Base-by-base conservation (phyloP, 2,329 filamentous ascomycete species). In the Aspergillus puulaauensis region DNA sequence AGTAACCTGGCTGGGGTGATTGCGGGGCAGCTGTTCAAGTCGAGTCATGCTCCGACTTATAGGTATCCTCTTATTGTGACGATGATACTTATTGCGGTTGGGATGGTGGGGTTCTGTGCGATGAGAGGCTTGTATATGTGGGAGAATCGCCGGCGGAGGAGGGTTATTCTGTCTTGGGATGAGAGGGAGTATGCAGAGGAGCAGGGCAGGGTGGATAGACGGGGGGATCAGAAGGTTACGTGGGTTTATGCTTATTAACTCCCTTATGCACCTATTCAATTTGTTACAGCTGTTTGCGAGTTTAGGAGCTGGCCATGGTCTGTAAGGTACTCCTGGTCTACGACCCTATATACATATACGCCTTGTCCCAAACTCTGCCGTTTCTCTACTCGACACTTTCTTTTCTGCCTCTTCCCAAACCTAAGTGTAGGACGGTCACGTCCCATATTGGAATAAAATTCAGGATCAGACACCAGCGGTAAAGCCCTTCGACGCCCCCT, bases 1-100 rank as follows among this genome's bases (percentile, higher is more conserved):
- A 33, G 41, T 23, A 58, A 58, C 5, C 50, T 58, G 1, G 56
- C 56, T 17, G 50, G 56, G 3, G 56, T 58, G 6, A 58, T 58
- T 31, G 56, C 50, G 3, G 50, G 56, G 3, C 56, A 54, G 6
- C 21, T 58, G 19, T 58, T 52, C 50, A 58, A 58, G n/a, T 21
- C 12, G 8, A 15, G 11, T 0, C 35, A 58, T 45, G 56, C 50
- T 7, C 50, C 56, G 4, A 24, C 15, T 8, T 57, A 57, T 21
- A 37, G 48, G 11, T 57, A 47, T n/a, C 45, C 51, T 9, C 49
- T 57, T n/a, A 31, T 54, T 15, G 51, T 58, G 4, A 54, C 56
- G 7, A 58, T 54, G 51, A 54, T 58, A 12, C 37, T 58, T 1
- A 58, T 58, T 39, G 56, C 51, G 12, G 46, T 58, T 1, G 51